Evolutionary conservation across 306 rosid genomes (phyloP), one percentile per base, ranked within the genome.

Genomic region (Acmispon strigosus): DNA sequence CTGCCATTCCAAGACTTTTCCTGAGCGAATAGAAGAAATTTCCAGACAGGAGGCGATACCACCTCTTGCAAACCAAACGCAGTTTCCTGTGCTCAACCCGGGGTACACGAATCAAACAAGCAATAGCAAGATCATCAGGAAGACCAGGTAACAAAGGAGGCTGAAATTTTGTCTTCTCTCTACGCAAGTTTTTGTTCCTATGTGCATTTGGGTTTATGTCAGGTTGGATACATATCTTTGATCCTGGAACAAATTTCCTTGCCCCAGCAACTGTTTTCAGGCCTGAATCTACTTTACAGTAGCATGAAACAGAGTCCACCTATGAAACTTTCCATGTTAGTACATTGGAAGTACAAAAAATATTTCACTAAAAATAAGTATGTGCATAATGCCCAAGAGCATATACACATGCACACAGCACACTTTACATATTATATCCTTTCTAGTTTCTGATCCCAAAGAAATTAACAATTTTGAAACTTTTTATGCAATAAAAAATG

Each of bases 301-400:
- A 95, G 83, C 99, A 95, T 16, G 97, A 95, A 24, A 95, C 96
- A 13, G 97, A 95, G 75, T 95, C 99, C 78, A 95, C 99, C 99
- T 95, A 87, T 27, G 69, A 75, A 73, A 76, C 18, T 11, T 57
- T 82, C n/a, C 55, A 49, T 10, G 83, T 87, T 75, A 86, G 78
- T 61, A 69, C 55, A 58, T 74, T 58, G 32, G 44, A 50, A 51
- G 37, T 44, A 49, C 10, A n/a, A 48, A 62, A 77, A 51, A 54
- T 15, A 64, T 58, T 58, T 22, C 43, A 10, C 32, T 6, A 56
- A 78, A 43, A 47, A 24, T 11, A 72, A 20, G 55, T 11, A 55
- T 0, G 48, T 54, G 65, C 69, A 37, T 20, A 37, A 34, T 44
- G 66, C 16, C 57, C 10, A 71, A 71, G 37, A 29, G 49, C 24